Evolutionary conservation across 257 asterid species (phyloP).

Genomic region (Forsythia viridissima): DNA sequence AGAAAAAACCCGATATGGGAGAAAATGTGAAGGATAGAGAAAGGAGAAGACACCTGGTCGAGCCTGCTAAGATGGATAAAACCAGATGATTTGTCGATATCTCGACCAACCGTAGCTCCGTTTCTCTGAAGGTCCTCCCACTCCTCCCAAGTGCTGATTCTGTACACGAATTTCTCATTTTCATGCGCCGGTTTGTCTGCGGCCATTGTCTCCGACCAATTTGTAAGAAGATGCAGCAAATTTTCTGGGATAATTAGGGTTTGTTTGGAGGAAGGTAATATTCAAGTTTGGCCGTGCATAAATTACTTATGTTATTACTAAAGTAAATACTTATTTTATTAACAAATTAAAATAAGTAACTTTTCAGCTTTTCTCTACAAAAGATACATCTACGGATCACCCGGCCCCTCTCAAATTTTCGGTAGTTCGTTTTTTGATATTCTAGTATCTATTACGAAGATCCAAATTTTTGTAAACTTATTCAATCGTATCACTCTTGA

Average conservation of each 20-base stretch:
- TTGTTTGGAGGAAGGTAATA: neutral
- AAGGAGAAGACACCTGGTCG: constrained; percentile 51
- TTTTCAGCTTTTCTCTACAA: no score
- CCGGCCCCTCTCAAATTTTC: no score
- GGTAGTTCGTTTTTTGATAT: no score
- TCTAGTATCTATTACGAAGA: no score
- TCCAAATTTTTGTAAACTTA: no score
- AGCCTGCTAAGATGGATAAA: constrained; percentile 83
- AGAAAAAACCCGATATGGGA: no score
- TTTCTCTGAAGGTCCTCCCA: constrained; percentile 63
- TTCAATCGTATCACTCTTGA: no score
- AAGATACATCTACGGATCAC: no score
- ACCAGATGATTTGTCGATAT: constrained; percentile 61
- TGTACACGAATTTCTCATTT: constrained; percentile 50
- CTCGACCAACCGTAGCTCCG: constrained; percentile 61
- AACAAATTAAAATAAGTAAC: no score
- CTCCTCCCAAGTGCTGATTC: constrained; percentile 77
- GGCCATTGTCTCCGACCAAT: neutral
- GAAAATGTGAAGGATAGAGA: neutral
- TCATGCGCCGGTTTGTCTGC: neutral
- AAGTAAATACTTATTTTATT: no score
- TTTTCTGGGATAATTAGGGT: neutral
- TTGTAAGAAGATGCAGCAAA: neutral
- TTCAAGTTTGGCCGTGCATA: no score
- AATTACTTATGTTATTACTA: no score